Evolutionary conservation across 495 filamentous ascomycete genomes (phyloP).

Genomic region (Tuber borchii): DNA sequence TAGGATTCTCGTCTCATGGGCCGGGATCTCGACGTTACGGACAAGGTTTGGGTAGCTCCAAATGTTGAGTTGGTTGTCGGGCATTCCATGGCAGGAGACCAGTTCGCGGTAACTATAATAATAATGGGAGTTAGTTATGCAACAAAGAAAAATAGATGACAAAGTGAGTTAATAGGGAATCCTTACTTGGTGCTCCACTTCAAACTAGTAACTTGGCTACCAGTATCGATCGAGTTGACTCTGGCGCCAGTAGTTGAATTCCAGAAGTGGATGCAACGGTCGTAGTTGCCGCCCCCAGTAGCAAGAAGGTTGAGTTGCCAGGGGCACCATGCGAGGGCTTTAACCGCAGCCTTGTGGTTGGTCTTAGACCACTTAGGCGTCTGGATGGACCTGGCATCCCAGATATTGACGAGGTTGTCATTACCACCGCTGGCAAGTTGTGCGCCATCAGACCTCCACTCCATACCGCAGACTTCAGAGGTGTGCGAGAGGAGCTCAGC

Average conservation of each 20-base stretch:
- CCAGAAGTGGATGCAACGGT: constrained; percentile 99
- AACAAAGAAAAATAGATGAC: not conserved
- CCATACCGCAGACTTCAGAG: constrained; percentile 93
- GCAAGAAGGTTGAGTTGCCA: constrained; percentile 97
- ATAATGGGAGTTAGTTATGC: not conserved
- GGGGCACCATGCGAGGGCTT: constrained; percentile 96
- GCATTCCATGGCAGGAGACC: constrained; percentile 91
- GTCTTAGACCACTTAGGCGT: constrained; percentile 99
- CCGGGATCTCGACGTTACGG: constrained; percentile 95
- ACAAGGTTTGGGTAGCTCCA: constrained; percentile 97
- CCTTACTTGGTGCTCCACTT: constrained; percentile 74
- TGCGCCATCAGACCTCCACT: constrained; percentile 92
- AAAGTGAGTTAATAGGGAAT: not conserved
- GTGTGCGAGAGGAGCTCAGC: constrained; percentile 95
- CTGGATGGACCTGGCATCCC: constrained; percentile 86
- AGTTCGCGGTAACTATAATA: constrained; percentile 73
- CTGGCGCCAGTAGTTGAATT: constrained; percentile 95
- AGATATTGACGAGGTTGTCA: constrained; percentile 97
- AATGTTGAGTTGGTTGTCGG: constrained; percentile 96
- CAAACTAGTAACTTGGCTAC: constrained; percentile 90
- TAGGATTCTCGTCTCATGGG: constrained; percentile 94
- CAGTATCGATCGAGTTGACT: constrained; percentile 97
- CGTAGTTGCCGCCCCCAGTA: constrained; percentile 91
- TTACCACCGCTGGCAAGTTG: constrained; percentile 97
- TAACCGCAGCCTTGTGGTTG: constrained; percentile 96